These are phyloP conservation scores for Solanum piurae DNA, from an alignment of 257 asterid genomes.

Conservation along the genomic window DNA sequence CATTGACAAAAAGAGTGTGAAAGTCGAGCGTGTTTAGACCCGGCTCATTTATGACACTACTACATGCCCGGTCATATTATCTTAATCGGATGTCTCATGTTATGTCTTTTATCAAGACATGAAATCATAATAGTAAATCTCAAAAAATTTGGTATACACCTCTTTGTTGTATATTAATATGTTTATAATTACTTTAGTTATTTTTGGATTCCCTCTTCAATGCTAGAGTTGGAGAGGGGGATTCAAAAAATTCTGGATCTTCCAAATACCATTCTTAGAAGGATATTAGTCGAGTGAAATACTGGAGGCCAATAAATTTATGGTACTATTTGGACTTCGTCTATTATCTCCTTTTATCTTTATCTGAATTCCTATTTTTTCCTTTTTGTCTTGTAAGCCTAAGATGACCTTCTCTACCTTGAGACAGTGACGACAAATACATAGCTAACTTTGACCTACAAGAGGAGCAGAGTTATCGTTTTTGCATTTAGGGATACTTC, in stretches of 20 bases:
- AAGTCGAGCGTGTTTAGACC: background rate
- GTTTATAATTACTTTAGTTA: background rate
- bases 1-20: background rate
- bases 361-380: background rate
- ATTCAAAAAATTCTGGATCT: background rate
- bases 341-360: no score
- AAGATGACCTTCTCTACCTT: background rate
- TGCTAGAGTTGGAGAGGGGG: background rate
- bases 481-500: no score
- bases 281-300: background rate
- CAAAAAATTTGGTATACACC: background rate
- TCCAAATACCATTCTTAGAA: background rate
- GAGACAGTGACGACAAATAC: background rate
- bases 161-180: no score
- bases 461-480: background rate
- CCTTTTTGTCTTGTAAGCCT: background rate
- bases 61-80: no score
- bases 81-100: background rate
- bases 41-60: no score
- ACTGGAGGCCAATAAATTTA: no score
- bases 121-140: no score
- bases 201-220: background rate
- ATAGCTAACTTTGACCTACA: background rate
- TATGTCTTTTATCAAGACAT: no score
- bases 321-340: background rate